Conservation (phyloP, 2,329 filamentous ascomycete species). For the Trichophyton schoenleinii region DNA sequence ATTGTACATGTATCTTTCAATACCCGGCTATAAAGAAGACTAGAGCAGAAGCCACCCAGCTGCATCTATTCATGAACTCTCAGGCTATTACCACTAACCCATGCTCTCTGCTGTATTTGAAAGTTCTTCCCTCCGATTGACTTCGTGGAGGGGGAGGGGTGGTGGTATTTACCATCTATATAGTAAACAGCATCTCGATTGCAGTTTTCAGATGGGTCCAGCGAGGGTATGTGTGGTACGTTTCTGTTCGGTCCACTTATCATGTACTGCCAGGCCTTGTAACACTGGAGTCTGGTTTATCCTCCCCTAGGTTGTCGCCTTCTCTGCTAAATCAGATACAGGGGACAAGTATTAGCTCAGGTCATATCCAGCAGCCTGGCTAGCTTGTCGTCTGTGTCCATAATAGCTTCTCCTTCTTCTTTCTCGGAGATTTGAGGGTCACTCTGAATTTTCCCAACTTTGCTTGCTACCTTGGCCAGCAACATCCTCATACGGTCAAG, state of each 20-base stretch:
- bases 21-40: background rate
- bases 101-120: background rate
- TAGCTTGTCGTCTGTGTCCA: constrained; percentile 22
- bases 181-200: background rate
- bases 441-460: constrained; percentile 15
- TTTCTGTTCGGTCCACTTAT: background rate
- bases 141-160: background rate
- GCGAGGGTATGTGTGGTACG: background rate
- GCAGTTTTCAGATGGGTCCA: background rate
- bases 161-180: background rate
- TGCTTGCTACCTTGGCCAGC: constrained; percentile 31
- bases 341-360: constrained; percentile 14
- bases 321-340: background rate
- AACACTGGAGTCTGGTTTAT: background rate
- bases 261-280: background rate
- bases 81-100: background rate
- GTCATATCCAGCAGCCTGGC: constrained; percentile 28
- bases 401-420: background rate
- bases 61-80: background rate
- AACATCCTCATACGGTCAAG: constrained; percentile 39
- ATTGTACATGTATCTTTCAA: background rate
- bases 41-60: background rate
- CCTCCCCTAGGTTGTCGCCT: background rate
- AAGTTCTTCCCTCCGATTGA: too few species aligned
- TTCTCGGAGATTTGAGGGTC: background rate